Evolutionary conservation across 768 basidiomycete species (phyloP).

Genomic region (Pholiota molesta): DNA sequence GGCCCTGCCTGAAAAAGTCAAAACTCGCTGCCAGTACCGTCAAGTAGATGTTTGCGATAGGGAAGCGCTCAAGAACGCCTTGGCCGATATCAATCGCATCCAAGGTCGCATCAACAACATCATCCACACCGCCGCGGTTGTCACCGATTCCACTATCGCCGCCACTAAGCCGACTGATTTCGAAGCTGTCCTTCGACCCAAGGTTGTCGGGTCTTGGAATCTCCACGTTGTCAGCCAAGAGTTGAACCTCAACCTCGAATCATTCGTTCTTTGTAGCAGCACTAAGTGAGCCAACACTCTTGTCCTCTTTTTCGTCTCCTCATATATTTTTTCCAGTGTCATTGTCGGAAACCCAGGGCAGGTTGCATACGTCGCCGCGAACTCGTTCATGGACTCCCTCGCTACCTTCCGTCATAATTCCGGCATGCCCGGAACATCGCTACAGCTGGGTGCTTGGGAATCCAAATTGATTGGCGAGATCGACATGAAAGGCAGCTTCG

Average conservation of each 20-base stretch:
- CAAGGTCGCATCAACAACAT: conserved; percentile 30
- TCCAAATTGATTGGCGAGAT: conserved; percentile 26
- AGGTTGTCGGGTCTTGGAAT: conserved; percentile 34
- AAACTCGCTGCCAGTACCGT: conserved; percentile 24
- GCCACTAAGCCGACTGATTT: conserved; percentile 23
- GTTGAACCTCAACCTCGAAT: conserved; percentile 28
- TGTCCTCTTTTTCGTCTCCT: not conserved
- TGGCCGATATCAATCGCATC: conserved; percentile 22
- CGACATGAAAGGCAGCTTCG: conserved; percentile 25
- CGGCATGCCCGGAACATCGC: conserved; percentile 29
- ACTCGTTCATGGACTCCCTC: conserved; percentile 33
- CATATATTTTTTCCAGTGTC: conserved; percentile 19
- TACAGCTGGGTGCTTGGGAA: conserved; percentile 35
- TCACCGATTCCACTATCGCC: conserved; percentile 29
- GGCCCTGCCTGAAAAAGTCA: conserved; percentile 15
- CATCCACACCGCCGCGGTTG: conserved; percentile 31
- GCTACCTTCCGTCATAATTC: conserved; percentile 29
- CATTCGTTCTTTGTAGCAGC: conserved; percentile 34
- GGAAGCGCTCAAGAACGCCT: conserved; percentile 19
- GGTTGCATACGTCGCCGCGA: conserved; percentile 31
- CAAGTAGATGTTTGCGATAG: conserved; percentile 31
- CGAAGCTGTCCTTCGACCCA: conserved; percentile 29
- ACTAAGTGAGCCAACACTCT: conserved; percentile 26
- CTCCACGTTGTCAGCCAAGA: conserved; percentile 31
- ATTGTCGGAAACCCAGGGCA: conserved; percentile 32